Evolutionary conservation across 352 stramenopile species (phyloP), one percentile per base, ranked within the genome.

Genomic region (Peronospora tabacina): DNA sequence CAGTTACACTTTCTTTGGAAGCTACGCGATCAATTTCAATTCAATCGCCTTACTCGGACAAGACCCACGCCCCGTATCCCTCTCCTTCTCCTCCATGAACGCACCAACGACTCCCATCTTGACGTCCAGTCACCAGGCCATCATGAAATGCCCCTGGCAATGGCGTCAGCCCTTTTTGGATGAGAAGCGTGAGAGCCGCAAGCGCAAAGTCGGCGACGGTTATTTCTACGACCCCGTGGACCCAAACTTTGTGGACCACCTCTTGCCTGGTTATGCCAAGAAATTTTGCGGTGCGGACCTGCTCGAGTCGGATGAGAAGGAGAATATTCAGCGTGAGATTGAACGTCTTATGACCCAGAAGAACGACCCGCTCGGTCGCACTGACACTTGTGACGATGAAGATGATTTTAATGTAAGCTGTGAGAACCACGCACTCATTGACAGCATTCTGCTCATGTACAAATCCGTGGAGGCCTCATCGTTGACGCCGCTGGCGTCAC

Each of bases 91-190:
- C 7, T 11, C 48, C 5, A 87, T 88, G 74, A 70, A 86, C 60
- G 77, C 66, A 16, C 52, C 70, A 32, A 66, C 58, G 28, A 72
- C 69, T 17, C 50, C 66, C 33, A 74, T 50, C 61, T 42, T 61
- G 22, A 71, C 70, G 55, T 77, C 62, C 32, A 82, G 61, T 42
- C 79, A 90, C 66, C 75, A 88, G 55, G 76, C 82, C 35, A 90
- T 92, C 59, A 84, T 92, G 70, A 92, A 92, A 63, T 92, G 82
- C 39, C 82, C 82, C 19, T 92, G 82, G 82, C 82, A 92, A 48
- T 92, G 82, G 82, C 82, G 82, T 24, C 69, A 87, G 55, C 78
- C 81, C 10, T 92, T 92, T 59, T 60, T 92, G 43, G 82, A 90
- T 44, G 82, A 88, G 52, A 85, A 85, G 52, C 82, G 65, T 44